phyloP scores from a whole-genome alignment of 306 rosid species.

The Prunus dulcis region DNA sequence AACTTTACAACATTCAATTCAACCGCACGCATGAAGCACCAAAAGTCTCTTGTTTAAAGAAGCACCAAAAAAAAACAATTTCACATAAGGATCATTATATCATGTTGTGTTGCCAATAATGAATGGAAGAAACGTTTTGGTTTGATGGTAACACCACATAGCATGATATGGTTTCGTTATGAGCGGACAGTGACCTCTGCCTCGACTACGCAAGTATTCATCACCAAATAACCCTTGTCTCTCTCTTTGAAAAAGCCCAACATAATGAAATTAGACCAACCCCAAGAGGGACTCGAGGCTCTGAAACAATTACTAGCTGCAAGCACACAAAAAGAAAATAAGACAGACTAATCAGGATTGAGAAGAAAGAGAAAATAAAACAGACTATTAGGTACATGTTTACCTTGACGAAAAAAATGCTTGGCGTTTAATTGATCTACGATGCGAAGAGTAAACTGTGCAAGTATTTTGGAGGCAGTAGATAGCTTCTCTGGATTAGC shows the following conservation, averaged over 20 bases:
- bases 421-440: constrained; percentile 30
- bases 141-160: no score
- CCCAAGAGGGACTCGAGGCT: constrained; percentile 20
- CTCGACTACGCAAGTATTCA: constrained; percentile 38
- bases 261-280: constrained; percentile 31
- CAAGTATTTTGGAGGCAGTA: constrained; percentile 36
- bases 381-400: not conserved
- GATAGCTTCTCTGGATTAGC: constrained; percentile 35
- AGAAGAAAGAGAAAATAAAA: no score
- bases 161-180: no score
- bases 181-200: constrained; percentile 34
- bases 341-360: no score
- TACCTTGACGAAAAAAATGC: constrained; percentile 40
- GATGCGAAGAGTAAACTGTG: constrained; percentile 35
- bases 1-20: no score
- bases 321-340: not conserved
- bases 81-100: no score
- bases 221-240: constrained; percentile 30
- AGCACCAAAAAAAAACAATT: no score
- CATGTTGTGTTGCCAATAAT: no score
- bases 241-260: constrained; percentile 21
- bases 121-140: no score
- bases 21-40: no score
- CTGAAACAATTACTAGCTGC: constrained; percentile 48
- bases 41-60: no score